phyloP scores from a whole-genome alignment of 1,139 yeast species.

The Saccharomyces hybrid region DNA sequence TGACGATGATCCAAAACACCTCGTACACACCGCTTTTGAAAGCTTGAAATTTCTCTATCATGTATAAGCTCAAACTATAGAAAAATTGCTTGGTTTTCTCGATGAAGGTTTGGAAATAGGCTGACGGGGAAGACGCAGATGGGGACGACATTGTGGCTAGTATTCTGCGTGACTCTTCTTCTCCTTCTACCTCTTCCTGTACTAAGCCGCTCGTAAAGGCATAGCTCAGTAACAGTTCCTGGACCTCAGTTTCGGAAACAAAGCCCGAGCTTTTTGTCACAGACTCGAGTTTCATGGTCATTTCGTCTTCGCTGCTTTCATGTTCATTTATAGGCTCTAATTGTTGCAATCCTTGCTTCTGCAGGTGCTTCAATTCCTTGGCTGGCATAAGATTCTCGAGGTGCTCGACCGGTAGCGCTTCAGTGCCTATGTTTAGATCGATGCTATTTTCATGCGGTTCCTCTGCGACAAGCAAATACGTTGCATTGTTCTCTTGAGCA shows the following conservation, averaged over 20 bases:
- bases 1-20: constrained; percentile 11
- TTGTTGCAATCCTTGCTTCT: neutral
- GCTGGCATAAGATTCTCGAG: neutral
- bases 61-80: neutral
- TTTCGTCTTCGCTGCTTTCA: neutral
- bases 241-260: neutral
- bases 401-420: neutral
- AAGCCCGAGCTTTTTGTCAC: neutral
- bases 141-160: neutral
- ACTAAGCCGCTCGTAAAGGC: neutral
- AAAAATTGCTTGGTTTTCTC: neutral
- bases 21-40: constrained; percentile 3
- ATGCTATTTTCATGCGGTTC: neutral
- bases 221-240: neutral
- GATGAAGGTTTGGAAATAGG: neutral
- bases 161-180: neutral
- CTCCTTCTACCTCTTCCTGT: neutral
- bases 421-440: neutral
- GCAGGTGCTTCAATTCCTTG: neutral
- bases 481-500: neutral
- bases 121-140: neutral
- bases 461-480: neutral
- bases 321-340: neutral
- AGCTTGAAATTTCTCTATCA: neutral
- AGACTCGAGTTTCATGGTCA: neutral